Evolutionary conservation across 495 filamentous ascomycete species (phyloP), one percentile per base, ranked within the genome.

Genomic region (Xylaria sp.): DNA sequence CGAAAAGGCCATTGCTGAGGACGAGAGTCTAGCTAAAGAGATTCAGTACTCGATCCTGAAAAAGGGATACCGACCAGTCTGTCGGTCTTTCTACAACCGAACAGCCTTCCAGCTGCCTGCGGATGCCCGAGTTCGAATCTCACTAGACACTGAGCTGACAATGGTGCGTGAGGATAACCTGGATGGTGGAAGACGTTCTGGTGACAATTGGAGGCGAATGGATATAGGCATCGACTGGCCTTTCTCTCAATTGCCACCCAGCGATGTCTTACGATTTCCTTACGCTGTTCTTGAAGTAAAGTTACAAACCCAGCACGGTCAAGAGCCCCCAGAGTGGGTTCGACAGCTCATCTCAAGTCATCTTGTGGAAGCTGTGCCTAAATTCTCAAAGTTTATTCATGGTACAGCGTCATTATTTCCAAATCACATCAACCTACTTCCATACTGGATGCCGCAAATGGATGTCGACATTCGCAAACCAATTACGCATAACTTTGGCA

Each of bases 331-430:
- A 0, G 90, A 95, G 76, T 99, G 96, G 96, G 95, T 98, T 68
- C 90, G 93, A 14, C 93, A 97, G 73, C 85, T 99, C 52, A 96
- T 93, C 29, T 87, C 93, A 19, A 96, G 92, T 74, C 96, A 99
- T 80, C 87, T 99, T 31, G 96, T 99, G 17, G 96, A 99, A 80
- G 96, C 97, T 1, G 95, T 98, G 1, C 96, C 96, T 62, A 99
- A 99, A 78, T 99, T 97, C 84, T 97, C 94, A 75, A 99, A 99
- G 82, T 99, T 98, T 81, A 99, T 99, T 71, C 96, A 99, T 80
- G 96, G 96, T 61, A 92, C 90, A 0, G 93, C 95, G 11, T 93
- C 88, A 0, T 80, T 98, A 24, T 96, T 97, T 80, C 95, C 94
- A 0, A 86, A 90, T 37, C 90, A 92, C 57, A 98, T 98, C 79